phyloP scores from a whole-genome alignment of 1,284 basidiomycete genomes.

The Pascua sp. region DNA sequence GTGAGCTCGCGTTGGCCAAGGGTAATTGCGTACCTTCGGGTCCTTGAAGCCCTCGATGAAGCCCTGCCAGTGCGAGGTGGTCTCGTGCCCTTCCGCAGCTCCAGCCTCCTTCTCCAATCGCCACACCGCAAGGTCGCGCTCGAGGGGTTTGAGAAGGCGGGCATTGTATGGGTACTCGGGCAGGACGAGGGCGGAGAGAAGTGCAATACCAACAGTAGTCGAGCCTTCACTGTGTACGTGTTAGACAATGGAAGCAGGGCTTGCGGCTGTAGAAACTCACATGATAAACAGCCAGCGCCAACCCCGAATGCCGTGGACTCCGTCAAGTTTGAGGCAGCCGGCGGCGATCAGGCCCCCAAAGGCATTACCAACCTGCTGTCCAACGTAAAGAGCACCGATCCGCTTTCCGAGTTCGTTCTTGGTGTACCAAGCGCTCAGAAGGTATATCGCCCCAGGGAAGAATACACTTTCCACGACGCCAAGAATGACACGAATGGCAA shows the following conservation, averaged over 20 bases:
- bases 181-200: conserved; percentile 31
- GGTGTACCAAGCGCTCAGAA: conserved; percentile 19
- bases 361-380: conserved; percentile 45
- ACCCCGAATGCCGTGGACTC: conserved; percentile 31
- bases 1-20: conserved; percentile 16
- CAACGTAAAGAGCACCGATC: conserved; percentile 38
- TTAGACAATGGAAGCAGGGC: neutral
- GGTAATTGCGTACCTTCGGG: conserved; percentile 36
- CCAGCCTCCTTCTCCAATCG: conserved; percentile 37
- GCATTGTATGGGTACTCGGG: conserved; percentile 35
- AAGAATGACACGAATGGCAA: conserved; percentile 33
- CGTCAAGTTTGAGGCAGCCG: conserved; percentile 33
- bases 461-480: conserved; percentile 34
- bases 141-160: conserved; percentile 32
- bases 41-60: conserved; percentile 37
- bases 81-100: conserved; percentile 33
- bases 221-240: neutral
- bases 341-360: conserved; percentile 44
- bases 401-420: conserved; percentile 31
- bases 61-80: conserved; percentile 24
- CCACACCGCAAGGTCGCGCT: conserved; percentile 36
- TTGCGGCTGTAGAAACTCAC: neutral
- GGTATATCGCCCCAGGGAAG: conserved; percentile 26
- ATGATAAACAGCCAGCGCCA: conserved; percentile 37
- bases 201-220: conserved; percentile 24